Evolutionary conservation across 306 rosid species (phyloP), one percentile per base, ranked within the genome.

Genomic region (Hippophae tibetana): DNA sequence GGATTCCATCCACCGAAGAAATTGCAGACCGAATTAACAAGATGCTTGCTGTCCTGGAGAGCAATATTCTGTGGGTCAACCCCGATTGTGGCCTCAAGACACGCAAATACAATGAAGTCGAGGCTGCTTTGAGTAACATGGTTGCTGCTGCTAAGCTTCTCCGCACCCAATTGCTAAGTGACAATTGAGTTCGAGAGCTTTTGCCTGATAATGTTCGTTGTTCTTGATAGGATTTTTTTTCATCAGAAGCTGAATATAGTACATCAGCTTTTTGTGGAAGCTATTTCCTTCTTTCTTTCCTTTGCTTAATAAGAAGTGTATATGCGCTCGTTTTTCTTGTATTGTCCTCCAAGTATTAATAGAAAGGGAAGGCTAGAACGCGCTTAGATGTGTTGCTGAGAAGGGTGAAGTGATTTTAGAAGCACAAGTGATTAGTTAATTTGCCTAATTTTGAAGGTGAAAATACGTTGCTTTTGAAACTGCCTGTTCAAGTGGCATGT

Each of bases 31-130:
- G 89, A 45, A 79, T 83, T 73, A 77, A 76, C 70, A 85, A 89
- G 67, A 85, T 85, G 81, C 84, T 85, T 69, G 89, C 84, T 2
- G 94, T 89, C 60, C 80, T 89, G 9, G 94, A 85, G 71, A 84
- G 78, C 72, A 81, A 85, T 80, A 67, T 85, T 45, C 79, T 89
- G 12, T 89, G 96, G 94, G 89, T 89, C 42, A 89, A 89, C 72
- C 96, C 96, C 0, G 96, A 89, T 61, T 89, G 96, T 63, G 96
- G 94, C 5, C 94, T 85, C 71, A 89, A 89, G 73, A 89, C 96
- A 0, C 90, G 96, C 60, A 89, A 85, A 60, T 89, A 89, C 58
- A 38, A 76, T 0, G 94, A 89, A 74, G 94, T 85, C 50, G 80
- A 79, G 67, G 78, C 90, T 2, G 90, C 96, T 47, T 90, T 89